phyloP scores from a whole-genome alignment of 164 flowering plant species.

The Sedum album region DNA sequence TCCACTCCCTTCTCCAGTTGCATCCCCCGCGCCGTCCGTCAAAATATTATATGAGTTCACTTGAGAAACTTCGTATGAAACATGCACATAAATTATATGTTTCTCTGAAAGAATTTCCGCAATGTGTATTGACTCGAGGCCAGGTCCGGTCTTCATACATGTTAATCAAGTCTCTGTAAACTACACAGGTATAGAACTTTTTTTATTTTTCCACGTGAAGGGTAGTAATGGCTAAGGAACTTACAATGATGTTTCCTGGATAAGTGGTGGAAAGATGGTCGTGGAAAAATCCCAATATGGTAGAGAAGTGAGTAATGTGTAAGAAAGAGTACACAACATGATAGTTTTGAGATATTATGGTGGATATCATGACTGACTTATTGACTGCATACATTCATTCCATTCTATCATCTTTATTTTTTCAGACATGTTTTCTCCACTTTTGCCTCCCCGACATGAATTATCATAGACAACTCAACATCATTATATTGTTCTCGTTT shows the following conservation, averaged over 20 bases:
- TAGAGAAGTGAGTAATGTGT: too few species aligned
- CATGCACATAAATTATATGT: too few species aligned
- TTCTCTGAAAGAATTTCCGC: too few species aligned
- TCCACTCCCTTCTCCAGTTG: too few species aligned
- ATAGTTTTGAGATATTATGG: slow-evolving; percentile 1
- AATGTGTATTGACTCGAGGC: too few species aligned
- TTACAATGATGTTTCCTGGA: slow-evolving; percentile 1
- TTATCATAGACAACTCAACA: slow-evolving; percentile 3
- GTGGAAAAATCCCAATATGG: too few species aligned
- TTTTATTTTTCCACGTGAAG: background rate
- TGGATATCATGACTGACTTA: background rate
- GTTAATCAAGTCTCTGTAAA: background rate
- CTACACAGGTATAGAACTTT: too few species aligned
- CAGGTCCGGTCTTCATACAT: background rate
- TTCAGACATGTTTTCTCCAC: slow-evolving; percentile 2
- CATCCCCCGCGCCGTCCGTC: too few species aligned
- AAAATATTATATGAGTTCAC: too few species aligned
- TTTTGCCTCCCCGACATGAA: background rate
- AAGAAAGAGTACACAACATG: too few species aligned
- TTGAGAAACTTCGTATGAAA: too few species aligned
- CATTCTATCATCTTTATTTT: background rate
- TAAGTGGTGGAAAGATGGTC: too few species aligned
- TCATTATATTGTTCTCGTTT: background rate
- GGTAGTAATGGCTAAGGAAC: background rate
- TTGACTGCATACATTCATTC: slow-evolving; percentile 7